Evolutionary conservation across 2,329 filamentous ascomycete species (phyloP), one percentile per base, ranked within the genome.

Genomic region (Alternaria ventricosa): DNA sequence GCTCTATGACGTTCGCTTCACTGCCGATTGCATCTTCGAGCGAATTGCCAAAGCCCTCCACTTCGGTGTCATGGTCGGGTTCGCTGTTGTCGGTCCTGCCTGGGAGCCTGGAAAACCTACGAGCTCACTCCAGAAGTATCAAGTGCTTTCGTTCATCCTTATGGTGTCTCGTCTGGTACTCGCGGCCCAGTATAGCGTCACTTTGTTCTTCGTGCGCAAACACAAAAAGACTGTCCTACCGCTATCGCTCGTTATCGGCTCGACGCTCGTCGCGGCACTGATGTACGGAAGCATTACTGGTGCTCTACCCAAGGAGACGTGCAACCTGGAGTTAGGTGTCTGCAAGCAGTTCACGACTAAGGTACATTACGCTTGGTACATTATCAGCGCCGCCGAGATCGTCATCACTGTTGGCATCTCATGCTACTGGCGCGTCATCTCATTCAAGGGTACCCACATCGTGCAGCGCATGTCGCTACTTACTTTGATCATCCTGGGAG

Each of bases 1-100:
- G 8, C 79, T 91, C 1, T 90, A 88, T 74, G 89, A 92, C 75
- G 86, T 91, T 36, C 87, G 89, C 0, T 91, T 90, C 73, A 85
- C 87, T 1, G 83, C 87, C 23, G 89, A 92, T 75, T 88, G 86
- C 43, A 81, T 91, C 33, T 89, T 90, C 69, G 87, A 90, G 67
- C 85, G 89, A 30, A 68, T 83, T 27, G 86, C 85, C 64, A 87
- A 89, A 71, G 86, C 84, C 3, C 66, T 87, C 3, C 88, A 91
- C 66, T 85, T 91, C 6, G 88, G 85, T 25, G 85, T 88, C 44
- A 88, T 91, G 86, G 84, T 89, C 45, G 88, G 87, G 3, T 90
- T 91, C 66, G 87, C 88, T 7, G 86, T 89, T 33, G 85, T 89
- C 6, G 88, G 87, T 6, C 76, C 80, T 0, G 73, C 74, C 23